A percentile compares a stretch with the other conserved stretches of the same genome.
Conservation (phyloP, 108 stramenopile genomes). For the Epithemia pelagica region DNA sequence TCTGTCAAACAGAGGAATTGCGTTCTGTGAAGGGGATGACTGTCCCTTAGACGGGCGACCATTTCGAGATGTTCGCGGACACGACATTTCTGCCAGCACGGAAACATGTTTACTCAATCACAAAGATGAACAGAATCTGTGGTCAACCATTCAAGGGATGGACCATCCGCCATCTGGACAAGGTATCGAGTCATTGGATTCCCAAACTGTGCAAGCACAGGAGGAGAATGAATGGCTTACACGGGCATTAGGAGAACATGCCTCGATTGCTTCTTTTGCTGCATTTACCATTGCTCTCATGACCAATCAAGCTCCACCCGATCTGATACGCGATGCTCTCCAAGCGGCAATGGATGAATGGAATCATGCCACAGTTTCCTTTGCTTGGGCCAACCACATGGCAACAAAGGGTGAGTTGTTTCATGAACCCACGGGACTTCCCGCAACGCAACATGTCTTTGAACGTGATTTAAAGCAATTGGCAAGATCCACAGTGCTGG, state of each 20-base stretch:
- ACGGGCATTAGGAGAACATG: constrained; percentile 50
- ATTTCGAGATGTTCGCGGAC: constrained; percentile 36
- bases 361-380: constrained; percentile 43
- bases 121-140: not conserved
- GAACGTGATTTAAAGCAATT: constrained; percentile 33
- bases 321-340: constrained; percentile 45
- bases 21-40: not conserved
- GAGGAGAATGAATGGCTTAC: constrained; percentile 44
- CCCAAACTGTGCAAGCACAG: constrained; percentile 11
- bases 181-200: not conserved
- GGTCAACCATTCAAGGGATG: not conserved
- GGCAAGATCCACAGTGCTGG: constrained; percentile 42
- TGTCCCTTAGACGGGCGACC: constrained; percentile 42
- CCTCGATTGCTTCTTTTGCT: constrained; percentile 57
- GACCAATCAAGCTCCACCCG: constrained; percentile 48
- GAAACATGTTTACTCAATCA: constrained; percentile 7
- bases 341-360: constrained; percentile 54
- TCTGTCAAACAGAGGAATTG: not conserved
- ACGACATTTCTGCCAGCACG: constrained; percentile 24
- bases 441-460: constrained; percentile 33
- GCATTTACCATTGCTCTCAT: constrained; percentile 57
- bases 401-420: constrained; percentile 14
- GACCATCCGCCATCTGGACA: not conserved
- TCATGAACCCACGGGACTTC: constrained; percentile 41
- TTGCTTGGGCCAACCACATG: constrained; percentile 43